Evolutionary conservation across 2,329 filamentous ascomycete species (phyloP).

Genomic region (Bipolaris victoriae): DNA sequence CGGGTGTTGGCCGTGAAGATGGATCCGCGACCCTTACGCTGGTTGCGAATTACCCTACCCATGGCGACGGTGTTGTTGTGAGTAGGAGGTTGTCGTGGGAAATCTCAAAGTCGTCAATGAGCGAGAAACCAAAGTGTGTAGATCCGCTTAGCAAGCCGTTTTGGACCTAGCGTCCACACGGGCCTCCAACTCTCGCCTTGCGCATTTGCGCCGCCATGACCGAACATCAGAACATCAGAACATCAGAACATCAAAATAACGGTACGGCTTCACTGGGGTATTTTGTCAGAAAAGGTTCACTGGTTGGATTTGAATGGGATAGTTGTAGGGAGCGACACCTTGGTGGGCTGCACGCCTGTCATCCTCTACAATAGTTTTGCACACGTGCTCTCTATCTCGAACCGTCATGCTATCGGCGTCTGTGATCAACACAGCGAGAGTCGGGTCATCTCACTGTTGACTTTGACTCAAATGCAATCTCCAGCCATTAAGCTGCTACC

Average conservation of each 20-base stretch:
- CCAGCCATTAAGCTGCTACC: neutral
- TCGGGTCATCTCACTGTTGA: neutral
- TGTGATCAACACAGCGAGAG: constrained; percentile 1
- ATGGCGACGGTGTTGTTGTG: constrained; percentile 48
- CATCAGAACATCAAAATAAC: neutral
- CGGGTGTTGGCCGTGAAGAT: constrained; percentile 71
- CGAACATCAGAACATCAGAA: neutral
- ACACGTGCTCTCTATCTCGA: neutral
- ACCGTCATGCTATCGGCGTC: neutral
- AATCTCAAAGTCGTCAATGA: neutral
- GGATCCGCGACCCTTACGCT: constrained; percentile 73
- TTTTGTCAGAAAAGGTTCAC: neutral
- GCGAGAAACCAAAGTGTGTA: neutral
- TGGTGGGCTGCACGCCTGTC: no score
- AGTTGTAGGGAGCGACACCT: neutral
- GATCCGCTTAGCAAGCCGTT: neutral
- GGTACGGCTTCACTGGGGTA: neutral
- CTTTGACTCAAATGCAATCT: neutral
- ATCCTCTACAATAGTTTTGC: neutral
- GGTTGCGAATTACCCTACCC: constrained; percentile 78
- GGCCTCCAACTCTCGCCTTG: neutral
- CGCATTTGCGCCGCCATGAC: neutral
- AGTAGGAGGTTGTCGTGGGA: constrained; percentile 23
- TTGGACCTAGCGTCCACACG: constrained; percentile 6
- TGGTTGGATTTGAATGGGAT: neutral